Percentiles rank a stretch among this genome's conserved stretches.
Evolutionary conservation across 192 early-diverging fungal genomes (phyloP).

Genomic region (Backusella luteola): DNA sequence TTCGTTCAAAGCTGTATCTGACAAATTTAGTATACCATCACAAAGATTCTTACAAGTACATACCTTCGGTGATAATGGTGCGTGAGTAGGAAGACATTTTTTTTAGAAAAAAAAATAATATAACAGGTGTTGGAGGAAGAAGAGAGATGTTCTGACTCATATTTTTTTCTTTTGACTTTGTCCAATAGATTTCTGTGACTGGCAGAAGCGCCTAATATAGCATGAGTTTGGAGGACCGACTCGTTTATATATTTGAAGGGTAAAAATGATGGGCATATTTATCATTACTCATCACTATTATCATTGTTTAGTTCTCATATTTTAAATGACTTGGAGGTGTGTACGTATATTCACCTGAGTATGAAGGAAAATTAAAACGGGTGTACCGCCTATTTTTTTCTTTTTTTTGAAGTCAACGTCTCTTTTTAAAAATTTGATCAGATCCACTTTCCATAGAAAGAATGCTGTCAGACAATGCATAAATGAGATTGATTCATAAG

Average conservation of each 20-base stretch:
- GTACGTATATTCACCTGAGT: neutral
- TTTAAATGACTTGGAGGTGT: neutral
- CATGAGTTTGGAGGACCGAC: neutral
- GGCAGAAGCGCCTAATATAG: neutral
- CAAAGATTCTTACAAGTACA: neutral
- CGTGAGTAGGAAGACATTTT: conserved; percentile 5
- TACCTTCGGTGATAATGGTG: conserved; percentile 11
- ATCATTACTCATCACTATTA: no score
- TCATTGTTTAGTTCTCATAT: no score
- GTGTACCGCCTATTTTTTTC: neutral
- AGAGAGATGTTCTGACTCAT: neutral
- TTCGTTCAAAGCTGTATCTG: conserved; percentile 74
- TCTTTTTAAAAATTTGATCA: neutral
- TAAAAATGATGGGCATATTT: no score
- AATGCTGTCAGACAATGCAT: neutral
- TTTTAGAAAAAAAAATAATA: neutral
- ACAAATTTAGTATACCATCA: neutral
- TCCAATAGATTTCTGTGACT: conserved; percentile 4
- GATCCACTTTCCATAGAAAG: neutral
- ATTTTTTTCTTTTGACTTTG: neutral
- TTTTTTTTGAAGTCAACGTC: neutral
- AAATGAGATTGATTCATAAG: neutral
- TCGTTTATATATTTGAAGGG: neutral
- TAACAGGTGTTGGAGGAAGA: neutral
- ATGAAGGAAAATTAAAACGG: neutral